Evolutionary conservation across 331 rosid species (phyloP), one percentile per base, ranked within the genome.

Genomic region (Stylosanthes scabra): DNA sequence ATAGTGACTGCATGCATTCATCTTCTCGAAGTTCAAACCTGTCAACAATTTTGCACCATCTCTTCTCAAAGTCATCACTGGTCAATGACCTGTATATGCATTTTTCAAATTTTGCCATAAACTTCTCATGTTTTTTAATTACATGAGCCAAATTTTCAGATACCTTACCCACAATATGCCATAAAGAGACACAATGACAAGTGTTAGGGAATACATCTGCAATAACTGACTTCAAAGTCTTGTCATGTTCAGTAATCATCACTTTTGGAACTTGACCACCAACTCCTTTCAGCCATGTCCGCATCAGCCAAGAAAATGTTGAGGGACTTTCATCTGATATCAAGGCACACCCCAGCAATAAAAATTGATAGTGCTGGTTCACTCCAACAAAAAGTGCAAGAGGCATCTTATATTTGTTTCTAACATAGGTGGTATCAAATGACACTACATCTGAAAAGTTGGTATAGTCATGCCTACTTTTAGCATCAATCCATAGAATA

Each of bases 341-440:
- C 80, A 94, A 77, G 76, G 99, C 99, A 91, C 97, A 94, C 27
- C 97, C 99, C 47, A 94, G 96, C 79, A 94, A 80, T 71, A 92
- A 75, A 63, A 89, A 89, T 72, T 94, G 99, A 81, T 84, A 94
- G 70, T 94, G 99, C 80, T 89, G 96, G 87, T 94, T 94, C 85
- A 91, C 99, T 68, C 99, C 99, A 71, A 91, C 82, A 91, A 94
- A 91, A 68, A 89, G 74, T 78, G 84, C 90, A 72, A 94, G 96
- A 79, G 99, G 99, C 97, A 91, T 85, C 81, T 91, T 94, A 81
- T 91, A 85, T 66, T 91, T 91, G 85, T 86, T 91, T 81, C 93
- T 87, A 63, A 91, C 76, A 71, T 94, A 91, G 31, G 92, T 82
- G 63, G 96, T 94, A 68, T 94, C 99, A 63, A 94, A 85, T 59